phyloP scores from a whole-genome alignment of 257 asterid genomes.

The Leonotis leonurus region DNA sequence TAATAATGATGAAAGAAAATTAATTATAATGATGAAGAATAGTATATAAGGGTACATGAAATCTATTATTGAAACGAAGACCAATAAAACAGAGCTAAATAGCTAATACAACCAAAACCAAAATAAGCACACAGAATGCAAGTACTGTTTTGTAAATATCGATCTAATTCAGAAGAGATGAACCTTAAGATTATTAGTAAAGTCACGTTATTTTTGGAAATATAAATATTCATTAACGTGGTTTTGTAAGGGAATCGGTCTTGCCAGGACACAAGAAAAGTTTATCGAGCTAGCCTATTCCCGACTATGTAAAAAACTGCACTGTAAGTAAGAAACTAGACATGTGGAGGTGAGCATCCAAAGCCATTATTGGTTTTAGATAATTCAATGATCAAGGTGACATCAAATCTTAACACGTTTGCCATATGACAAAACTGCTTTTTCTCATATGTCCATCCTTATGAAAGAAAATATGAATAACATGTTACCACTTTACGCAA shows the following conservation, averaged over 20 bases:
- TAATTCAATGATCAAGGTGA: not conserved
- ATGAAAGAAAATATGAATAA: not conserved
- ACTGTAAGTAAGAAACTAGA: not conserved
- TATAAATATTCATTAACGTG: not conserved
- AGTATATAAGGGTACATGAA: not conserved
- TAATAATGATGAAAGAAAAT: constrained; percentile 4
- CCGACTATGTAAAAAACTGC: not conserved
- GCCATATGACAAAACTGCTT: not conserved
- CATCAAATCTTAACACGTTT: not conserved
- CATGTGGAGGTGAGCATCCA: not conserved
- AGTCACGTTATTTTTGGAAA: not conserved
- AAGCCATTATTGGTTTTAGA: not conserved
- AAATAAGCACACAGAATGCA: not conserved
- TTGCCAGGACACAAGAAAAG: not conserved
- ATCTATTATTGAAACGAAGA: not conserved
- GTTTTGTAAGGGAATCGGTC: not conserved
- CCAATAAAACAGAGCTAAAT: not conserved
- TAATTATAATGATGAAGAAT: not conserved
- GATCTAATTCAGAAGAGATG: not conserved
- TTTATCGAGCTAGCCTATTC: no score
- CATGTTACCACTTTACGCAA: not conserved
- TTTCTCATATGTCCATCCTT: not conserved
- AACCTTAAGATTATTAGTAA: not conserved
- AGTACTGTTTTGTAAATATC: not conserved
- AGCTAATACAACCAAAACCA: not conserved